Evolutionary conservation across 768 basidiomycete genomes (phyloP), one percentile per base, ranked within the genome.

Genomic region (Asterophora parasitica): DNA sequence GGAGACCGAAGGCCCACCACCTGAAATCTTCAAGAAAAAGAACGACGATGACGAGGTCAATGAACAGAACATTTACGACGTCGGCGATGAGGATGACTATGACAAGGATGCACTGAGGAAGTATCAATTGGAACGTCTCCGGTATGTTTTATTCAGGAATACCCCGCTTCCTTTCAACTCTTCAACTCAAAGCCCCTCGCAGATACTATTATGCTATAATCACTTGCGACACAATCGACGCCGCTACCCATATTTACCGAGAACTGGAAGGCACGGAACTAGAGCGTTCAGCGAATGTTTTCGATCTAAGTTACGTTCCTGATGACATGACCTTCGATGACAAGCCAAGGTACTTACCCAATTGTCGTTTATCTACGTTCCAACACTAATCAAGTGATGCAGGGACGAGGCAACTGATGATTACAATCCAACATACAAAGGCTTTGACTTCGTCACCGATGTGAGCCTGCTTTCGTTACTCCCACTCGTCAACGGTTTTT

Each of bases 131-230:
- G 92, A 97, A 64, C 77, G 95, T 34, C 68, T 98, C 57, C 76
- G 93, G 92, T 94, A 61, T 50, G 82, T 71, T 17, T 8, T 33
- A 8, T 35, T 31, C 30, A 17, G 30, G 8, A 9, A 9, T 31
- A 39, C 31, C 36, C 12, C 49, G 42, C 15, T 42, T 42, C 46
- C 20, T 9, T 36, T 35, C 39, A 27, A 47, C 39, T 11, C 39
- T 37, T 37, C 35, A 10, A 50, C 33, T 15, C 19, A 38, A 10
- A 28, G 37, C 50, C 48, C 12, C 30, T 31, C 12, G 45, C 61
- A 96, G 93, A 49, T 99, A 97, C 63, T 95, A 90, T 61, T 99
- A 97, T 67, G 95, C 95, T 11, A 78, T 99, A 45, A 83, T 92
- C 2, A 88, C 89, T 43, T 98, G 92, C 66, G 88, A 94, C 58